A percentile compares a stretch with the other conserved stretches of the same genome.
Evolutionary conservation across 2,329 filamentous ascomycete species (phyloP).

Genomic region (Aspergillus pseudoviridinutans): DNA sequence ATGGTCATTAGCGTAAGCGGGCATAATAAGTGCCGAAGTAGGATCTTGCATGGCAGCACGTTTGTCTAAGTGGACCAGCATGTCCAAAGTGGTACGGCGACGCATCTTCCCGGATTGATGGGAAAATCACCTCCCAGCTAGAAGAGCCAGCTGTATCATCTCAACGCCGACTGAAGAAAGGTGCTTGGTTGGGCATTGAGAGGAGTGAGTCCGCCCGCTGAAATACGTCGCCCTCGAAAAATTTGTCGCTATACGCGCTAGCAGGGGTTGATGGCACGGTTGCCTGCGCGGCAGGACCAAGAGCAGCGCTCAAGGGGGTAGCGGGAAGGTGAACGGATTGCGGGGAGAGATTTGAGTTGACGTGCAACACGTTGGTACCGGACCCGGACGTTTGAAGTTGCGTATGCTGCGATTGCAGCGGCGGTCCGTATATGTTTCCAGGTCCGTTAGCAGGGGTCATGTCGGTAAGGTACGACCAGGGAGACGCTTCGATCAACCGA

Average conservation of each 20-base stretch:
- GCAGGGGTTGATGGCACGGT: conserved; percentile 66
- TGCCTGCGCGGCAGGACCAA: conserved; percentile 85
- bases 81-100: not conserved
- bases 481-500: conserved; percentile 64
- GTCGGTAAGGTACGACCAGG: conserved; percentile 56
- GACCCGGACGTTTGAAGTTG: conserved; percentile 32
- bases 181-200: conserved; percentile 40
- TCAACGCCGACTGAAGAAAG: conserved; percentile 40
- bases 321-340: conserved; percentile 65
- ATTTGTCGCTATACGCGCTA: conserved; percentile 46
- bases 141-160: not conserved
- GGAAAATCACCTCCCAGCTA: not conserved
- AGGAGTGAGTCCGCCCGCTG: conserved; percentile 47
- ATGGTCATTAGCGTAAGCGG: not conserved
- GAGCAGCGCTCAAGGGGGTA: conserved; percentile 81
- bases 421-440: conserved; percentile 32
- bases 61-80: not conserved
- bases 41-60: not conserved
- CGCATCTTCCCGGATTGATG: not conserved
- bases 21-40: not conserved
- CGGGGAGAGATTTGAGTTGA: conserved; percentile 35
- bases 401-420: conserved; percentile 27
- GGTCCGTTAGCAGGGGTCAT: conserved; percentile 32
- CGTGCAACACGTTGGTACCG: conserved; percentile 19
- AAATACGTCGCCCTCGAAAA: conserved; percentile 48